These are phyloP conservation scores for Phytopythium kandeliae DNA, from an alignment of 352 stramenopile species.

Conservation along the genomic window DNA sequence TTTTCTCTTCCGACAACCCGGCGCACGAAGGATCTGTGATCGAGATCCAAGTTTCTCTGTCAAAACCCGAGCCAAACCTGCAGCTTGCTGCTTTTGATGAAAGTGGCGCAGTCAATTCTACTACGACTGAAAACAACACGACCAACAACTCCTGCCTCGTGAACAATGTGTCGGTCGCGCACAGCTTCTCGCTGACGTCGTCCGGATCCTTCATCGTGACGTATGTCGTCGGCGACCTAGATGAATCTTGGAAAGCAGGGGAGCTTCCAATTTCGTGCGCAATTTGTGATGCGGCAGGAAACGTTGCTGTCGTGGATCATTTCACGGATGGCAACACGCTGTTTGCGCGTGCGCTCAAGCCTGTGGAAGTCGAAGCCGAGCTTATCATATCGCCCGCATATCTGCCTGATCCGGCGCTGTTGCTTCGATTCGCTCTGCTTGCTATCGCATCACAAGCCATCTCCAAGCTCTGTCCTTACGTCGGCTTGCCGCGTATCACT, in stretches of 20 bases:
- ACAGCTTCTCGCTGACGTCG: conserved; percentile 43
- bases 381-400: conserved; percentile 46
- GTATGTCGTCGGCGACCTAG: conserved; percentile 49
- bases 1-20: conserved; percentile 55
- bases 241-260: conserved; percentile 50
- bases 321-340: conserved; percentile 69
- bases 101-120: not conserved
- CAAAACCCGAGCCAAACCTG: conserved; percentile 33
- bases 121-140: conserved; percentile 9
- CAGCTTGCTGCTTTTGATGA: conserved; percentile 6
- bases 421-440: conserved; percentile 55
- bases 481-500: conserved; percentile 57
- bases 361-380: conserved; percentile 42
- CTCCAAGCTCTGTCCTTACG: conserved; percentile 46
- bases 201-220: conserved; percentile 43
- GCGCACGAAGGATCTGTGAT: conserved; percentile 62
- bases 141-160: conserved; percentile 36
- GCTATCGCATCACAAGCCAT: conserved; percentile 57
- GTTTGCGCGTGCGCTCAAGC: conserved; percentile 55
- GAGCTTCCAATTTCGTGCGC: conserved; percentile 45
- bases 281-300: conserved; percentile 44
- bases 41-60: conserved; percentile 45
- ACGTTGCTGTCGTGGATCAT: conserved; percentile 37
- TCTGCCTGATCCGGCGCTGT: conserved; percentile 39
- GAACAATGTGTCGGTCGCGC: conserved; percentile 55